phyloP scores from a whole-genome alignment of 2,329 filamentous ascomycete genomes.

The Fusarium armeniacum region DNA sequence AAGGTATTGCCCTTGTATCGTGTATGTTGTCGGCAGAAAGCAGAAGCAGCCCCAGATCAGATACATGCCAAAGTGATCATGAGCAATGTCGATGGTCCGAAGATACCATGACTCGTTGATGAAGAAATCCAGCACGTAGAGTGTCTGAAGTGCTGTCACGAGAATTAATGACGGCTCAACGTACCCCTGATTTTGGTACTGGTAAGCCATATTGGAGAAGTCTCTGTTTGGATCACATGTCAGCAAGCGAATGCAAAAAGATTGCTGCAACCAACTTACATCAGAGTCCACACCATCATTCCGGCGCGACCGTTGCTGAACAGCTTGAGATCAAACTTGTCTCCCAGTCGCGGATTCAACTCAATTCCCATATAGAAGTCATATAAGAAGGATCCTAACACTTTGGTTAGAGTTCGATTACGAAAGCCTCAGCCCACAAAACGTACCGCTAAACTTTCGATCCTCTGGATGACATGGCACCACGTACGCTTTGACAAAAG shows the following conservation, averaged over 20 bases:
- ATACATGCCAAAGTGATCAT: constrained; percentile 62
- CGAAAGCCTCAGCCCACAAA: neutral
- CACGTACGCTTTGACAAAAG: constrained; percentile 58
- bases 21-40: constrained; percentile 62
- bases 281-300: constrained; percentile 63
- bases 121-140: constrained; percentile 65
- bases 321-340: constrained; percentile 61
- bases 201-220: constrained; percentile 54
- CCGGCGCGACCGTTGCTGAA: constrained; percentile 64
- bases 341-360: constrained; percentile 60
- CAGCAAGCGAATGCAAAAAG: constrained; percentile 36
- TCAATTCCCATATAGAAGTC: constrained; percentile 64
- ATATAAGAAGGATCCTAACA: constrained; percentile 55
- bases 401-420: constrained; percentile 10
- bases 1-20: constrained; percentile 63
- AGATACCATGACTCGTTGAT: constrained; percentile 65
- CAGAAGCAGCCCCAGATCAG: constrained; percentile 61
- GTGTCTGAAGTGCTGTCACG: constrained; percentile 59
- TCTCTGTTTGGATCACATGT: constrained; percentile 36
- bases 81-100: constrained; percentile 60
- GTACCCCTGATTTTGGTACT: constrained; percentile 59
- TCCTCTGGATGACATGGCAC: constrained; percentile 58
- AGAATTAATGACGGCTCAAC: constrained; percentile 57
- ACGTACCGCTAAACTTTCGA: constrained; percentile 59
- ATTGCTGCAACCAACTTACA: constrained; percentile 48